Base-by-base conservation (phyloP, 768 basidiomycete species). In the Galerina marginata region DNA sequence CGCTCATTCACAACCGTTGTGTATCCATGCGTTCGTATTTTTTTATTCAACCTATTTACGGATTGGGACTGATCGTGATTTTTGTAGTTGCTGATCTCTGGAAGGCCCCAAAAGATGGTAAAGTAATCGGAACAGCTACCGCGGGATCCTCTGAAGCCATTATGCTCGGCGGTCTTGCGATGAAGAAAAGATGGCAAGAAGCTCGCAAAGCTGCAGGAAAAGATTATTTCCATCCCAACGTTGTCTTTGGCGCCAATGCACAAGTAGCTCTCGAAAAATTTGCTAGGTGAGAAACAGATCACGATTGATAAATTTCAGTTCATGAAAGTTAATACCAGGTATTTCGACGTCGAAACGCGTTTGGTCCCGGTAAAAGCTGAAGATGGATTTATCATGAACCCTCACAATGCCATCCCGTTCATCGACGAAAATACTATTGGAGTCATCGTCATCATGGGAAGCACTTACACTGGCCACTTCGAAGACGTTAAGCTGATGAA, bases 401-500 rank as follows among this genome's bases (percentile, higher is more conserved):
- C 87, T 0, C 74, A 83, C 58, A 81, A 86, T 29, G 86, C 86
- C 2, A 74, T 87, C 29, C 74, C 83, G 58, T 83, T 73, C 60
- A 83, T 88, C 46, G 87, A 90, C 69, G 88, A 90, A 72, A 89
- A 89, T 72, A 87, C 85, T 4, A 90, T 89, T 63, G 85, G 87
- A 37, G 81, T 89, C 33, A 87, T 87, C 65, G 83, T 83, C 53
- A 83, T 83, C 59, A 62, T 83, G 6, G 81, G 79, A 38, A 79
- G 78, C 62, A 80, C 77, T 3, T 89, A 88, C 65, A 89, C 88
- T 3, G 88, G 88, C 2, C 81, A 83, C 53, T 89, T 85, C 68
- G 88, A 89, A 71, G 70, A 83, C 59, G 86, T 89, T 29, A 65
- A 79, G 61, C 78, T 80, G 54, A 85, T 89, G 83, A 79, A 77